Base-by-base conservation (phyloP, 2,329 filamentous ascomycete genomes). In the Chalaropsis ovoidea region DNA sequence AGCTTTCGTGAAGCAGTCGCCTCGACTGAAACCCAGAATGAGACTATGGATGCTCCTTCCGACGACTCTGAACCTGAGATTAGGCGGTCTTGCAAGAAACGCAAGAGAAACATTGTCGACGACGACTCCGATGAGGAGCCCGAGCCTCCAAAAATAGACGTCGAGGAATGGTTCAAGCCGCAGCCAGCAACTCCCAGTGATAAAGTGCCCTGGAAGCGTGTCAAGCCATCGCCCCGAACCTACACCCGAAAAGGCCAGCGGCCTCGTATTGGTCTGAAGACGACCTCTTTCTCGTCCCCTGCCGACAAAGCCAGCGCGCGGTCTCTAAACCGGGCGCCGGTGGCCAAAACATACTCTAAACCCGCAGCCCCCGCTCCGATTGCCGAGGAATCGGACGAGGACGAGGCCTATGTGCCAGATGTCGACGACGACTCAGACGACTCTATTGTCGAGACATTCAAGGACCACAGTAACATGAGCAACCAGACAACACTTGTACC, bases 241-340 rank as follows among this genome's bases (percentile, higher is more conserved):
- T 65, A 65, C 35, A 62, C 45, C 17, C 35, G 49, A 19, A 65
- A 65, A 17, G 58, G 52, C 22, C 52, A 62, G 11, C 64, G 24
- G 13, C 24, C 47, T 41, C 43, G 42, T 19, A 19, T 31, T 52
- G 42, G 27, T 24, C 22, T 13, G 54, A 42, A 27, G n/a, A 24
- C 43, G 11, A 41, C 31, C n/a, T 45, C 43, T 63, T 41, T 42
- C 61, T 68, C 62, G 17, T 68, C 56, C 31, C 64, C 24, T 13
- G 52, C 22, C n/a, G n/a, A 64, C 27, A 45, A 64, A 19, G 41
- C 63, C 6, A 56, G 31, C 13, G 63, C 54, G n/a, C 41, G 63
- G 10, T 27, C 42, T 10, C 27, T 13, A n/a, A 35, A 31, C 8
- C 61, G 45, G 24, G 19, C 24, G n/a, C 10, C 15, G 8, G 13